Base-by-base conservation (phyloP, 768 basidiomycete species). In the Harrya chromipes region DNA sequence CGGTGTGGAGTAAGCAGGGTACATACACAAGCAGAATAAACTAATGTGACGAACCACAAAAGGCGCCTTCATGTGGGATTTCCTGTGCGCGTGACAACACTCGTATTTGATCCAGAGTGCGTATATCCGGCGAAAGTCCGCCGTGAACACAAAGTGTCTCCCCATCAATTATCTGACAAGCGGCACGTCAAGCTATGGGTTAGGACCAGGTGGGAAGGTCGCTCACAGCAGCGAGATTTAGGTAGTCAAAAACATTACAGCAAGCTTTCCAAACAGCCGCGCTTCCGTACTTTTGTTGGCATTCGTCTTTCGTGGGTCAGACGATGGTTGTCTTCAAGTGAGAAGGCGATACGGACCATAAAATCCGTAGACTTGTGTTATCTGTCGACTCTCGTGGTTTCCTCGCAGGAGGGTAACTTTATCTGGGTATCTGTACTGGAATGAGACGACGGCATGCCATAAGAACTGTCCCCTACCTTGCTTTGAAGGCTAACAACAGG, bases 291-390 rank as follows among this genome's bases (percentile, higher is more conserved):
- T 97, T 98, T 70, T 93, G 92, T 69, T 97, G 94, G 61, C 95
- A 97, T 70, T 98, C 95, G 64, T 97, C 94, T 90, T 54, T 29
- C 21, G 16, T 17, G 43, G 36, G 17, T 52, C 11, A 38, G 40
- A 37, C 26, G 20, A 34, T 2, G 10, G 8, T 17, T 17, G 21
- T 19, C 17, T 21, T 33, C 1, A 14, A 33, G n/a, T 16, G 26
- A 10, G 5, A n/a, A 6, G 42, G 33, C 12, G 24, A 36, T 9
- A 31, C 51, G 14, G 9, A 94, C 94, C 94, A 64, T 97, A 97
- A 68, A 97, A 97, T n/a, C 94, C 95, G 52, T 97, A 97, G 2
- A 94, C 95, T 61, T 98, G 95, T 4, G 95, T 98, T 59, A 98
- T 98, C 68, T 98, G 95, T 54, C 95, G 74, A 60, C 90, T 94